Evolutionary conservation across 106 monocot genomes (phyloP).

Genomic region (Acorus calamus): DNA sequence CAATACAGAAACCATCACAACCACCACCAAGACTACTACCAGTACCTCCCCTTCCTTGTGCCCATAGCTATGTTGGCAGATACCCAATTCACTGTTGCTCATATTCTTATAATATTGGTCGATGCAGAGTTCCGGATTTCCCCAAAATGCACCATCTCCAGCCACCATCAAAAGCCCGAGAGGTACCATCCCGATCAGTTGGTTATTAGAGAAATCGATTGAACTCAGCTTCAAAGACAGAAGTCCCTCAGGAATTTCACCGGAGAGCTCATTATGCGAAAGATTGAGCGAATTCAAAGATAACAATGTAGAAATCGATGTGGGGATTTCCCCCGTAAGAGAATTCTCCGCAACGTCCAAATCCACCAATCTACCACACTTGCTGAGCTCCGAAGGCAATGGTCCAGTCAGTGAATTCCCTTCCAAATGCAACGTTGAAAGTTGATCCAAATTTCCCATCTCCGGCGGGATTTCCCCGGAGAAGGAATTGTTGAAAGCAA

Average conservation of each 20-base stretch:
- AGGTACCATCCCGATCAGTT: slow-evolving; percentile 48
- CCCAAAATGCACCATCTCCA: slow-evolving; percentile 39
- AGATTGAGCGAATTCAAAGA: slow-evolving; percentile 76
- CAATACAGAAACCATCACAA: slow-evolving; percentile 14
- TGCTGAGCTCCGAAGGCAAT: slow-evolving; percentile 41
- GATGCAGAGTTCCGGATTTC: slow-evolving; percentile 43
- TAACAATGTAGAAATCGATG: slow-evolving; percentile 21
- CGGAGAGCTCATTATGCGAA: slow-evolving; percentile 43
- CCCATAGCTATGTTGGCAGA: slow-evolving; percentile 13
- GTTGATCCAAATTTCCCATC: slow-evolving; percentile 34
- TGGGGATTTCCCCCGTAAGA: slow-evolving; percentile 57
- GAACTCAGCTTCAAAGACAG: slow-evolving; percentile 54
- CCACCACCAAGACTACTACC: slow-evolving; percentile 3
- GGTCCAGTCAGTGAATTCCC: slow-evolving; percentile 44
- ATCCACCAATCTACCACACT: slow-evolving; percentile 45
- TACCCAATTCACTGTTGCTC: slow-evolving; percentile 8
- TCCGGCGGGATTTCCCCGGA: slow-evolving; percentile 47
- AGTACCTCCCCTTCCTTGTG: slow-evolving; percentile 13
- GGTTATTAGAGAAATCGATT: slow-evolving; percentile 31
- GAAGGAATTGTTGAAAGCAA: slow-evolving; percentile 51
- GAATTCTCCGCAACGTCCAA: slow-evolving; percentile 49
- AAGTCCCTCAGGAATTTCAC: slow-evolving; percentile 44
- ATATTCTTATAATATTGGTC: slow-evolving; percentile 12
- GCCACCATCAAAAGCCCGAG: slow-evolving; percentile 43
- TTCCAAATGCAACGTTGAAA: slow-evolving; percentile 58